phyloP scores from a whole-genome alignment of 2,329 filamentous ascomycete genomes.

The Beauveria medogensis region DNA sequence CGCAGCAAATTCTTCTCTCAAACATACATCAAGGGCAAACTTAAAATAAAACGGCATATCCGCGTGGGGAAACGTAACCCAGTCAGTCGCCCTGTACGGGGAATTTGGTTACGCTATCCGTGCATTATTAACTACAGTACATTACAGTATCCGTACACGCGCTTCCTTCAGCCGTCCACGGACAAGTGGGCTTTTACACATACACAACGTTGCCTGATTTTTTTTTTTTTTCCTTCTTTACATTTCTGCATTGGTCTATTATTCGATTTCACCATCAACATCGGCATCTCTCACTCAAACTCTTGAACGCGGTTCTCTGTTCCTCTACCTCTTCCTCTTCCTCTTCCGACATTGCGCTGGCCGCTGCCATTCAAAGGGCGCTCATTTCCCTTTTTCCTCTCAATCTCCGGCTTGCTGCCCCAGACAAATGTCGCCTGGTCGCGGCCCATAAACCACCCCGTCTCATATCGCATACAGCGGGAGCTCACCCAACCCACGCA shows the following conservation, averaged over 20 bases:
- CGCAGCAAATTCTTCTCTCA: background rate
- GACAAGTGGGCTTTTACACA: slow-evolving; percentile 2
- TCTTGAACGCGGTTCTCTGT: background rate
- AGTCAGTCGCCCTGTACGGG: background rate
- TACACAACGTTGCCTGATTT: slow-evolving; percentile 2
- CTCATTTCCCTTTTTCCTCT: background rate
- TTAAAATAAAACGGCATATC: background rate
- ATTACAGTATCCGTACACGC: too few species aligned
- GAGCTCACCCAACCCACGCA: slow-evolving; percentile 8
- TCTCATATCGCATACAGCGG: background rate
- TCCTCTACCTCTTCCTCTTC: background rate
- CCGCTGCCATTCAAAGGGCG: background rate
- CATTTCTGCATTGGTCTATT: background rate
- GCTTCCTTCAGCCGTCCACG: background rate
- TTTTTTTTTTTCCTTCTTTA: background rate
- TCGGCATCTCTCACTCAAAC: too few species aligned
- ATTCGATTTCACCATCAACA: background rate
- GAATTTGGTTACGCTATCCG: background rate
- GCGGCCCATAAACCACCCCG: slow-evolving; percentile 5
- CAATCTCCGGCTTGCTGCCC: background rate
- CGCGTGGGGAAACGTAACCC: background rate
- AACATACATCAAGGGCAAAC: background rate
- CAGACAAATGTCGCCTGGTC: slow-evolving; percentile 1
- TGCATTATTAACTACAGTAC: background rate
- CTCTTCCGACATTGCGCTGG: background rate